These are phyloP conservation scores for Phytophthora chlamydospora DNA, from an alignment of 352 stramenopile genomes.

Conservation along the genomic window DNA sequence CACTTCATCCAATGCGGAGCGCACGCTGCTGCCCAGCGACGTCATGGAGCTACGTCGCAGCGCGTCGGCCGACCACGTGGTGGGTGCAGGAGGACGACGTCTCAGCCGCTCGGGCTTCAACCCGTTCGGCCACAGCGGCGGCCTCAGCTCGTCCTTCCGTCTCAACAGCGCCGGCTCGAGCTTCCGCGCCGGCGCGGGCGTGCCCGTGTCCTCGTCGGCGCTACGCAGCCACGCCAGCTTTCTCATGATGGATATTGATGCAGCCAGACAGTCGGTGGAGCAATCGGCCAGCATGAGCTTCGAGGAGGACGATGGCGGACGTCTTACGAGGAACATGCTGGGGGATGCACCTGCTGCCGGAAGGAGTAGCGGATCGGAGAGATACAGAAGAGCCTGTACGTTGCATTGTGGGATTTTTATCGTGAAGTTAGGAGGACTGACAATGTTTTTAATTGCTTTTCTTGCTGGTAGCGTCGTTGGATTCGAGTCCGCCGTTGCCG, in stretches of 20 bases:
- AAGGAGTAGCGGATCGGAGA: slow-evolving; percentile 37
- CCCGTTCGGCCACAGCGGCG: slow-evolving; percentile 30
- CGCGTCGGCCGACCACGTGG: slow-evolving; percentile 38
- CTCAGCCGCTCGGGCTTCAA: slow-evolving; percentile 41
- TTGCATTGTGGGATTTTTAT: slow-evolving; percentile 19
- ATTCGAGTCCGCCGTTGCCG: slow-evolving; percentile 71
- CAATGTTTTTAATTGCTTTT: slow-evolving; percentile 7
- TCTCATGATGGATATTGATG: slow-evolving; percentile 62
- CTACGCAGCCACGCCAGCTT: slow-evolving; percentile 50
- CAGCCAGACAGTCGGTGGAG: slow-evolving; percentile 47
- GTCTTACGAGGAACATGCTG: slow-evolving; percentile 54
- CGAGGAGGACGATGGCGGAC: slow-evolving; percentile 38
- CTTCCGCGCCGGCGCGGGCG: slow-evolving; percentile 31
- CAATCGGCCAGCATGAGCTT: slow-evolving; percentile 20
- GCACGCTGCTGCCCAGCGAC: slow-evolving; percentile 35
- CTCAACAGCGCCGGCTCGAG: slow-evolving; percentile 32
- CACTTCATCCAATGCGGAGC: slow-evolving; percentile 9
- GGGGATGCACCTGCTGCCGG: slow-evolving; percentile 30
- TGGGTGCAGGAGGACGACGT: slow-evolving; percentile 19
- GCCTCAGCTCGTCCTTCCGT: slow-evolving; percentile 31
- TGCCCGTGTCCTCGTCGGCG: slow-evolving; percentile 36
- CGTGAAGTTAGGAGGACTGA: too few relatives aligned
- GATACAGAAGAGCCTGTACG: slow-evolving; percentile 51
- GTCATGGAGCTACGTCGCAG: slow-evolving; percentile 51
- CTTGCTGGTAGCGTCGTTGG: slow-evolving; percentile 48